These are phyloP conservation scores for Neofusicoccum sp. DNA, from an alignment of 2,329 filamentous ascomycete species.

Conservation along the genomic window DNA sequence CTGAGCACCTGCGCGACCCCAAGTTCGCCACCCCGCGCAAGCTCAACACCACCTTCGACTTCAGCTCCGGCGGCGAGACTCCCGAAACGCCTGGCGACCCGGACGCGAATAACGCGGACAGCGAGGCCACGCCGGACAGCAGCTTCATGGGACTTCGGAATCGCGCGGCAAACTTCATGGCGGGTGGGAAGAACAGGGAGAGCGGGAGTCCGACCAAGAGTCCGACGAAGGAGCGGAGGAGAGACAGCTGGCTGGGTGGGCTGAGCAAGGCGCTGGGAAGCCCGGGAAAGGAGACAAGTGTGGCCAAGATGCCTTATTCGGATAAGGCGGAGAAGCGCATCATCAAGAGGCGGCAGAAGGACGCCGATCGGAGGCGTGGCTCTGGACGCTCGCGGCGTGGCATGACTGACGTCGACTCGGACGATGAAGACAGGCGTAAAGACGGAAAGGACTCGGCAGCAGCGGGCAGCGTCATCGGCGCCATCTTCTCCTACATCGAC, in stretches of 20 bases:
- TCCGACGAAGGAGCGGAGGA: slow-evolving; percentile 33
- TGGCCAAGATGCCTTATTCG: slow-evolving; percentile 36
- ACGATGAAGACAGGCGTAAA: slow-evolving; percentile 25
- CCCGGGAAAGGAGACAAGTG: slow-evolving; percentile 27
- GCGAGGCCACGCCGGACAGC: slow-evolving; percentile 43
- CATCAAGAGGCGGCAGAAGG: slow-evolving; percentile 34
- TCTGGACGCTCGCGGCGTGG: slow-evolving; percentile 24
- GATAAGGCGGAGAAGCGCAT: slow-evolving; percentile 41
- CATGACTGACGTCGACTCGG: slow-evolving; percentile 20
- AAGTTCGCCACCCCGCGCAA: slow-evolving; percentile 40
- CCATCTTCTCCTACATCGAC: slow-evolving; percentile 62
- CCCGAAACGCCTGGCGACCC: slow-evolving; percentile 43
- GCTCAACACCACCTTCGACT: slow-evolving; percentile 38
- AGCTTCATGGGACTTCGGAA: slow-evolving; percentile 21
- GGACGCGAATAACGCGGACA: slow-evolving; percentile 36
- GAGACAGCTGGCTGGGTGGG: slow-evolving; percentile 32
- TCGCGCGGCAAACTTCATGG: slow-evolving; percentile 17
- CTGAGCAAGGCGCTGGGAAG: slow-evolving; percentile 23
- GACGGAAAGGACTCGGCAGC: slow-evolving; percentile 17
- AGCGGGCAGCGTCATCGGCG: slow-evolving; percentile 35
- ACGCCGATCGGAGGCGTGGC: slow-evolving; percentile 27
- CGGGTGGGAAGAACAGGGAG: slow-evolving; percentile 15
- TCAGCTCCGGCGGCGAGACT: slow-evolving; percentile 51
- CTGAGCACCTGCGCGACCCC: slow-evolving; percentile 28
- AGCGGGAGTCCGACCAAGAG: slow-evolving; percentile 25